phyloP scores from a whole-genome alignment of 805 yeast species.

The Wickerhamiella kazuoi region DNA sequence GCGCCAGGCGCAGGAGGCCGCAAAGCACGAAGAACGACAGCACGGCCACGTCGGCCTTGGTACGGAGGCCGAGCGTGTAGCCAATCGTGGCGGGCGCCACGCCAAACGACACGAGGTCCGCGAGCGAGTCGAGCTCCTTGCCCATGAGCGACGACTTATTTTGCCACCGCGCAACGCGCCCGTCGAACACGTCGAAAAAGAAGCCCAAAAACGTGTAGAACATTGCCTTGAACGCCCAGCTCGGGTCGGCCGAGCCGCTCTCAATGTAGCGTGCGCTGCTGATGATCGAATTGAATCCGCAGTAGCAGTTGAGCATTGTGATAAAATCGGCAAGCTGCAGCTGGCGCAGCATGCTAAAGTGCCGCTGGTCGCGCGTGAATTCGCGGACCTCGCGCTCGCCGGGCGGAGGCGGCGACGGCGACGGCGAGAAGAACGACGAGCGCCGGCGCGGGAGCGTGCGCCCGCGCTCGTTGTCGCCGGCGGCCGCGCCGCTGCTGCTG shows the following conservation, averaged over 20 bases:
- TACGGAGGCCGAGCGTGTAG: slow-evolving; percentile 73
- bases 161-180: slow-evolving; percentile 88
- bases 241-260: slow-evolving; percentile 44
- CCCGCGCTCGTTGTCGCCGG: not conserved
- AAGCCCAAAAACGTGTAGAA: slow-evolving; percentile 78
- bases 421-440: slow-evolving; percentile 21
- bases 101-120: slow-evolving; percentile 87
- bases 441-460: slow-evolving; percentile 13
- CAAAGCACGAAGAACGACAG: slow-evolving; percentile 77
- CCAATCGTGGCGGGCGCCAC: slow-evolving; percentile 92
- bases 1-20: slow-evolving; percentile 83
- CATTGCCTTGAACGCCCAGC: slow-evolving; percentile 59
- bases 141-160: slow-evolving; percentile 88
- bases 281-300: slow-evolving; percentile 80
- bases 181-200: slow-evolving; percentile 87
- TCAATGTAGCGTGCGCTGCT: slow-evolving; percentile 68
- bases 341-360: slow-evolving; percentile 54
- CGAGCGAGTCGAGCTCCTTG: slow-evolving; percentile 91
- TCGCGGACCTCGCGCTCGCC: slow-evolving; percentile 38
- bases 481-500: too few species aligned
- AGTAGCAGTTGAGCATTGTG: slow-evolving; percentile 82
- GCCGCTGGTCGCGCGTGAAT: slow-evolving; percentile 68
- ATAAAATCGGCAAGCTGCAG: slow-evolving; percentile 93
- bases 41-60: slow-evolving; percentile 61
- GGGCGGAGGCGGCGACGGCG: slow-evolving; percentile 24